Evolutionary conservation across 2,329 filamentous ascomycete genomes (phyloP).

Genomic region (Hirsutella minnesotensis): DNA sequence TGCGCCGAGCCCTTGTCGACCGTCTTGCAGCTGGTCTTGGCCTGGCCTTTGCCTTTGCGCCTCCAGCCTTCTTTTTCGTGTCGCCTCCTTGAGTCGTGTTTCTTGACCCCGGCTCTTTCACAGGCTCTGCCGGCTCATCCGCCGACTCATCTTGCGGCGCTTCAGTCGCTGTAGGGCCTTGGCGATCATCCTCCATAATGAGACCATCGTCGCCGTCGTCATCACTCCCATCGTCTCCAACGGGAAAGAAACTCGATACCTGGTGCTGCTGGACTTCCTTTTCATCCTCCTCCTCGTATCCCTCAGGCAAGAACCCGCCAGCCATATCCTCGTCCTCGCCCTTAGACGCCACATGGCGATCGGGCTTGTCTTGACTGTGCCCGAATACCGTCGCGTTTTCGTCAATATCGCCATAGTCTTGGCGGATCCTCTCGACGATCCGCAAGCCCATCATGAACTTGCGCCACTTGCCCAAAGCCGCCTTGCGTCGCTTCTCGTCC

Average conservation of each 20-base stretch:
- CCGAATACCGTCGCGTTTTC: conserved; percentile 42
- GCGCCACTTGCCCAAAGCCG: conserved; percentile 66
- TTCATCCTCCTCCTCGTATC: conserved; percentile 36
- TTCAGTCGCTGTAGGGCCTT: background rate
- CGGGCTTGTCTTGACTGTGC: conserved; percentile 24
- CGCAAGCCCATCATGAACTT: conserved; percentile 78
- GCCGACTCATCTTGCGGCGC: background rate
- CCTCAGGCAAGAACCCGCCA: conserved; percentile 50
- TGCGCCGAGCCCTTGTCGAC: background rate
- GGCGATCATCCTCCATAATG: conserved; percentile 19
- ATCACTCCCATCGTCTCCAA: conserved; percentile 30
- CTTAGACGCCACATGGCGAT: conserved; percentile 9
- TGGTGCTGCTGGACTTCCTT: conserved; percentile 16
- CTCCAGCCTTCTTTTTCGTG: background rate
- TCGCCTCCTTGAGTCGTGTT: too few species aligned
- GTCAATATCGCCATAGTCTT: conserved; percentile 60
- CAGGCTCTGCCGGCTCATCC: background rate
- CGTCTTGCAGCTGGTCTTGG: background rate
- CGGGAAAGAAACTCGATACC: conserved; percentile 37
- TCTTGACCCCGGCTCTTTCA: background rate
- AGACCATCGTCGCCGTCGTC: conserved; percentile 18
- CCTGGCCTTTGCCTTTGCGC: background rate
- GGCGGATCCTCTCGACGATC: conserved; percentile 64
- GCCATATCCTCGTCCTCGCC: conserved; percentile 37
- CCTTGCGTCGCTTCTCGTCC: conserved; percentile 68